Evolutionary conservation across 495 filamentous ascomycete genomes (phyloP).

Genomic region (Annulohypoxylon moriforme): DNA sequence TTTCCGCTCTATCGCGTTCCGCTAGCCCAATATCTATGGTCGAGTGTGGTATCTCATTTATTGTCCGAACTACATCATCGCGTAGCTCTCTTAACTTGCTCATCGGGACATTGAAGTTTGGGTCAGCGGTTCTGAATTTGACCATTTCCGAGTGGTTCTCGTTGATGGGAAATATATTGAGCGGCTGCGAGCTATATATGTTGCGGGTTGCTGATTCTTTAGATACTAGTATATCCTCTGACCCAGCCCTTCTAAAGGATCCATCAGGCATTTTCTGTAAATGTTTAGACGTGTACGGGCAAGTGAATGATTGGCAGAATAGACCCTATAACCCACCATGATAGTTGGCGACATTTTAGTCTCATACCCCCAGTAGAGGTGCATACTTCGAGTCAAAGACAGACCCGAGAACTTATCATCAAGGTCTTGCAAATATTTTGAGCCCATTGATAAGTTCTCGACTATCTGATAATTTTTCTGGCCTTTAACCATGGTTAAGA

Average conservation of each 20-base stretch:
- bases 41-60: too few species aligned
- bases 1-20: too few species aligned
- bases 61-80: not conserved
- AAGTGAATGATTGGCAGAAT: not conserved
- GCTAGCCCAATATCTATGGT: not conserved
- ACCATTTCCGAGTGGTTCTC: constrained; percentile 40
- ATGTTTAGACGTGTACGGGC: not conserved
- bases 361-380: constrained; percentile 38
- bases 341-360: constrained; percentile 31
- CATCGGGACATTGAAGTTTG: not conserved
- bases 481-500: constrained; percentile 36
- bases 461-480: constrained; percentile 37
- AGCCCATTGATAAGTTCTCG: constrained; percentile 14
- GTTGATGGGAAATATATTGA: constrained; percentile 28
- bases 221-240: constrained; percentile 30
- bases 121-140: constrained; percentile 26
- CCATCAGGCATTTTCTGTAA: not conserved
- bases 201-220: constrained; percentile 36
- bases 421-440: constrained; percentile 27
- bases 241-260: constrained; percentile 9
- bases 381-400: not conserved
- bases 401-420: constrained; percentile 28
- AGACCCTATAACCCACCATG: not conserved
- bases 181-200: constrained; percentile 1
- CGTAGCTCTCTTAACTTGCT: not conserved